Percentiles rank a stretch among this genome's conserved stretches.
These are phyloP conservation scores for Thuja plicata DNA, from an alignment of 83 land plant species.

Conservation along the genomic window DNA sequence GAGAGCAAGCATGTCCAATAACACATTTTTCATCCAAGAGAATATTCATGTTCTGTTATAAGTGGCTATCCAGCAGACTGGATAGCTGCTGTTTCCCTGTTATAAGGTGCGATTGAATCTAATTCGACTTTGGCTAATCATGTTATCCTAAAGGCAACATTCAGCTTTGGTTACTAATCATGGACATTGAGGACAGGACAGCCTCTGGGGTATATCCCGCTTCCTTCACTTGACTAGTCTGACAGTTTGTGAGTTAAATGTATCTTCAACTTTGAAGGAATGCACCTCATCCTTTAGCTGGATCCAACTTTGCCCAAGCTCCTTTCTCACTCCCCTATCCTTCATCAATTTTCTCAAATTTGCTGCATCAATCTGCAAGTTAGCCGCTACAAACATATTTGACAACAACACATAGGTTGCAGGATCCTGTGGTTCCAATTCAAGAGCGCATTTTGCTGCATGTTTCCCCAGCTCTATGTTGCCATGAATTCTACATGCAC, in stretches of 20 bases:
- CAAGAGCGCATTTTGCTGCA: constrained; percentile 15
- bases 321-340: constrained; percentile 1
- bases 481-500: constrained; percentile 2
- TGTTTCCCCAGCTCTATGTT: constrained; percentile 11
- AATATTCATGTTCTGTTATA: not conserved
- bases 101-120: not conserved
- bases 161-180: not conserved
- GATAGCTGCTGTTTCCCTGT: not conserved
- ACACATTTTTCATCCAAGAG: not conserved
- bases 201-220: not conserved
- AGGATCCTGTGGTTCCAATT: constrained; percentile 11
- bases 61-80: not conserved
- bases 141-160: not conserved
- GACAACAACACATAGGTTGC: constrained; percentile 10
- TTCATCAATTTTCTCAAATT: constrained; percentile 11
- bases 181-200: not conserved
- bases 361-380: not conserved
- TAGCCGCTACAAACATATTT: constrained; percentile 7
- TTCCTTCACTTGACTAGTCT: not conserved
- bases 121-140: not conserved
- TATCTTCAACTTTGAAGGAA: constrained; percentile 8
- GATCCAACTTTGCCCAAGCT: constrained; percentile 11
- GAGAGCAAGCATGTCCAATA: not conserved
- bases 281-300: constrained; percentile 8
- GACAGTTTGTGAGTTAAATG: constrained; percentile 3